phyloP scores from a whole-genome alignment of 2,329 filamentous ascomycete genomes.

The Diaporthe sp. region DNA sequence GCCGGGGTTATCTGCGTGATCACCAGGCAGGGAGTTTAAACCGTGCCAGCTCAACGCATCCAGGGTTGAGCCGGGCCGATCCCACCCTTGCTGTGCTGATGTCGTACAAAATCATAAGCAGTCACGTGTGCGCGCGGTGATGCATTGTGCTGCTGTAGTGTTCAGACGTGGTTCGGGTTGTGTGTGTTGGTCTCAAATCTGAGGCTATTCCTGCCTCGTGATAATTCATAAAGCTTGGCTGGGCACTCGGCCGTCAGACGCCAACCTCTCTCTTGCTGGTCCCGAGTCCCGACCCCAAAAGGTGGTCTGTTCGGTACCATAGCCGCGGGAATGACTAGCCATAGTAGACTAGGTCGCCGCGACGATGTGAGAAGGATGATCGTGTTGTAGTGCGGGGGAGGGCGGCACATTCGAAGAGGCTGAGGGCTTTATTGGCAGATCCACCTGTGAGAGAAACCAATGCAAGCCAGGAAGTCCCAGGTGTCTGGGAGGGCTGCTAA shows the following conservation, averaged over 20 bases:
- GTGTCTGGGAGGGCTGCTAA: slow-evolving; percentile 33
- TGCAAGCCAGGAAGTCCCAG: slow-evolving; percentile 38
- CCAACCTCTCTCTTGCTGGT: slow-evolving; percentile 29
- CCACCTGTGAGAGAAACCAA: slow-evolving; percentile 25
- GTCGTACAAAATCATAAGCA: slow-evolving; percentile 28
- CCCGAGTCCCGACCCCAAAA: slow-evolving; percentile 29
- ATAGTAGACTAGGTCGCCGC: slow-evolving; percentile 25
- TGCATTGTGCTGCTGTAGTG: slow-evolving; percentile 40
- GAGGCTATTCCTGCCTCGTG: slow-evolving; percentile 35
- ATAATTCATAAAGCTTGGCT: slow-evolving; percentile 33
- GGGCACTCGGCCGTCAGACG: slow-evolving; percentile 24
- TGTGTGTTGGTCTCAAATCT: slow-evolving; percentile 32
- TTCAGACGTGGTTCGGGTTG: slow-evolving; percentile 33
- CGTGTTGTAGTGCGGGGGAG: slow-evolving; percentile 35
- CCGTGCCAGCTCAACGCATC: slow-evolving; percentile 2
- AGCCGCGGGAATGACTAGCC: slow-evolving; percentile 32
- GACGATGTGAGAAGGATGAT: slow-evolving; percentile 35
- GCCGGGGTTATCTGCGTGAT: slow-evolving; percentile 14
- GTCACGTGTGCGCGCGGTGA: slow-evolving; percentile 38
- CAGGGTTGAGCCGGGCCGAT: slow-evolving; percentile 29
- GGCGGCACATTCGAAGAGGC: slow-evolving; percentile 31
- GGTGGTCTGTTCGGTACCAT: slow-evolving; percentile 34
- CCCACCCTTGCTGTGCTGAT: slow-evolving; percentile 6
- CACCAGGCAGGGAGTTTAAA: slow-evolving; percentile 6
- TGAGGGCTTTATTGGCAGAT: slow-evolving; percentile 30